phyloP scores from a whole-genome alignment of 1,284 basidiomycete genomes.

The Chiua sp. region DNA sequence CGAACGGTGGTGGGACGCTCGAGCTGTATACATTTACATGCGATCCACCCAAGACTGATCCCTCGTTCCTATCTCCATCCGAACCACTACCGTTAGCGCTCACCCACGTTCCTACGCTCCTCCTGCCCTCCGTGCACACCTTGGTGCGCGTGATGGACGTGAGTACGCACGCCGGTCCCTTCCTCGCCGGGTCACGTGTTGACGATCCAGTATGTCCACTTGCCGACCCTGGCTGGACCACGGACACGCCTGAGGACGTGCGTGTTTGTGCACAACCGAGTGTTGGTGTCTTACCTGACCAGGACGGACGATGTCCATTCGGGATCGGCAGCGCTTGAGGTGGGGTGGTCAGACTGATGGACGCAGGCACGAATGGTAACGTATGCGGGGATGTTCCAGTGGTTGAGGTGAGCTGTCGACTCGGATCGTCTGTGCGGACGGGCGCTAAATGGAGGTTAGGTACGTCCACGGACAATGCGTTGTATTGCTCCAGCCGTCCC shows the following conservation, averaged over 20 bases:
- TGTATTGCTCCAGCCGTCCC: constrained; percentile 34
- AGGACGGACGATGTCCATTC: background rate
- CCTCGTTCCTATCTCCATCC: too few species aligned
- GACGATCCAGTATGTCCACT: constrained; percentile 40
- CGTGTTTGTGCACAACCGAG: constrained; percentile 44
- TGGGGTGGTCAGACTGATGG: constrained; percentile 52
- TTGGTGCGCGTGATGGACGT: constrained; percentile 24
- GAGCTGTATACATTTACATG: constrained; percentile 43
- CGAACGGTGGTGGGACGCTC: constrained; percentile 40
- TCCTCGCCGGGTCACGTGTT: constrained; percentile 49
- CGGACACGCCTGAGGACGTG: constrained; percentile 28
- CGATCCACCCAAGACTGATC: constrained; percentile 2
- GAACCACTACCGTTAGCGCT: constrained; percentile 3
- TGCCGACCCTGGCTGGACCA: constrained; percentile 1
- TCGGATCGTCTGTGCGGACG: too few species aligned
- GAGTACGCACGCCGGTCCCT: constrained; percentile 42
- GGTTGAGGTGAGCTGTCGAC: constrained; percentile 42
- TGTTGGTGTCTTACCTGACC: constrained; percentile 38
- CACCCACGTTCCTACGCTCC: constrained; percentile 37
- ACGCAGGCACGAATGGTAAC: constrained; percentile 44
- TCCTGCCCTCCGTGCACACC: constrained; percentile 37
- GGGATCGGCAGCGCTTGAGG: background rate
- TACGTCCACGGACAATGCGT: constrained; percentile 53
- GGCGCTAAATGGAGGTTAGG: constrained; percentile 26
- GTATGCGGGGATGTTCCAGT: constrained; percentile 36